Evolutionary conservation across 2,329 filamentous ascomycete genomes (phyloP), one percentile per base, ranked within the genome.

Genomic region (Cordyceps pruinosa): DNA sequence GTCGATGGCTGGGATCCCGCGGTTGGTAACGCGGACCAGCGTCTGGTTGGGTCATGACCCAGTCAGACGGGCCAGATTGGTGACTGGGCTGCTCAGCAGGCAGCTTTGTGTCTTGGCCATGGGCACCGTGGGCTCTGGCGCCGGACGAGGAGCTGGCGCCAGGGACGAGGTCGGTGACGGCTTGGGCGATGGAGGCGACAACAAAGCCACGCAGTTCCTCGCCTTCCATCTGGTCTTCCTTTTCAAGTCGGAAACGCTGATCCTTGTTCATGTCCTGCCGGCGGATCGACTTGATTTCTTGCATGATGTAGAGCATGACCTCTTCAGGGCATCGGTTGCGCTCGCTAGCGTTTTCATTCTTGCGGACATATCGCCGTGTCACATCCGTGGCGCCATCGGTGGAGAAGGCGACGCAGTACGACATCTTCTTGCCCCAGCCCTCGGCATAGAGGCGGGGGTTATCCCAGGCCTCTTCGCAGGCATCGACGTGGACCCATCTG

Each of bases 401-500:
- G 13, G 91, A 96, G 70, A 99, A 99, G 52, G 93, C 94, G 60
- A 99, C 86, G 75, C 92, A 97, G 74, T 99, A 99, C 0, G 90
- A 92, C 77, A 97, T 89, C 76, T 94, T 95, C 78, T 94, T 94
- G 64, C 88, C 86, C 94, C 94, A 99, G 59, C 92, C 93, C 72
- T 97, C 90, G 7, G 90, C 85, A 73, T 97, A 97, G 10, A 97
- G 80, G 46, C 89, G 82, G 51, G 94, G 94, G 67, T 93, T 91
- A 70, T 99, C 94, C 91, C 92, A 97, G 1, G 89, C 85, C 68
- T 93, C 93, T 70, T 97, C 94, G 67, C 93, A 97, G 34, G 87
- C 86, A 70, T 99, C 94, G 42, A 97, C 91, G 64, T 97, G 93
- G n/a, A 97, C 81, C 94, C 94, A 99, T 69, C 91, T 85, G 70